Percentiles rank a stretch among this genome's conserved stretches.
Evolutionary conservation across 2,329 filamentous ascomycete genomes (phyloP).

Genomic region (Fusarium praegraminearum): DNA sequence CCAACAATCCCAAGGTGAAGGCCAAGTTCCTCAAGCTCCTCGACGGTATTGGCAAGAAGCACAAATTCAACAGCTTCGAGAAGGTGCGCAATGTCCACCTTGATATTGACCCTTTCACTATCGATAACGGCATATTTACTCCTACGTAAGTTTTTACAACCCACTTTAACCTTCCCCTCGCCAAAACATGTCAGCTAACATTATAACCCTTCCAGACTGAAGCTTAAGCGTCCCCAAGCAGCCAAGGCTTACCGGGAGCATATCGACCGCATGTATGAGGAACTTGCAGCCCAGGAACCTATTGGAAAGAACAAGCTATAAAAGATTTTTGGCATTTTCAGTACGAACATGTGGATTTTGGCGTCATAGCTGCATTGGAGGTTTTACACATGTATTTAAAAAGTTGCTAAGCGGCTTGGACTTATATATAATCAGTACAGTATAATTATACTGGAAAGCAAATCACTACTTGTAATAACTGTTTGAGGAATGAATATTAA

Average conservation of each 20-base stretch:
- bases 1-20: slow-evolving; percentile 76
- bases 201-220: slow-evolving; percentile 58
- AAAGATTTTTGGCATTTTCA: slow-evolving; percentile 20
- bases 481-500: background rate
- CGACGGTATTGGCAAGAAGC: slow-evolving; percentile 80
- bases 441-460: slow-evolving; percentile 3
- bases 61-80: slow-evolving; percentile 95
- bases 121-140: slow-evolving; percentile 91
- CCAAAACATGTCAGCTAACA: slow-evolving; percentile 22
- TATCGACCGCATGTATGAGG: slow-evolving; percentile 68
- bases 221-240: slow-evolving; percentile 70
- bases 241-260: slow-evolving; percentile 64
- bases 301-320: slow-evolving; percentile 44
- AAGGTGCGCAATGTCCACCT: slow-evolving; percentile 79
- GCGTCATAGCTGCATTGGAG: slow-evolving; percentile 17
- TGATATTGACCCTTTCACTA: slow-evolving; percentile 88
- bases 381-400: slow-evolving; percentile 9
- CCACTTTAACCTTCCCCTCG: background rate
- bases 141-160: slow-evolving; percentile 77
- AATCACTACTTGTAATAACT: background rate
- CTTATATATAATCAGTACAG: slow-evolving; percentile 30
- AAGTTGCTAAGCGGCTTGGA: slow-evolving; percentile 20
- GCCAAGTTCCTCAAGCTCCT: slow-evolving; percentile 82
- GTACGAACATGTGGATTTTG: slow-evolving; percentile 2
- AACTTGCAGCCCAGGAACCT: slow-evolving; percentile 53